Base-by-base conservation (phyloP, 495 filamentous ascomycete species). In the Annulohypoxylon moriforme region DNA sequence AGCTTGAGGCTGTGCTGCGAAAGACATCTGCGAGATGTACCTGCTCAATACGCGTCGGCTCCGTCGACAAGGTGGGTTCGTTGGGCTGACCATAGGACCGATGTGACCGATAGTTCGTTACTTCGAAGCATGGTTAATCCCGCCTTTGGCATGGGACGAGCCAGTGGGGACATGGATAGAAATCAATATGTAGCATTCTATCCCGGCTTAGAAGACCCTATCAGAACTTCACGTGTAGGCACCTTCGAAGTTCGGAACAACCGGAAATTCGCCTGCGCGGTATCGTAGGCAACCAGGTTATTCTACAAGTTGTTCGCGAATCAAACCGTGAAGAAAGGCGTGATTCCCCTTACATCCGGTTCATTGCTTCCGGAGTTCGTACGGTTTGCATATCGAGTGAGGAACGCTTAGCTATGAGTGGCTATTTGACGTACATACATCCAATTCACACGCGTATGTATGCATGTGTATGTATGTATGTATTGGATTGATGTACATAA, bases 151-250 rank as follows among this genome's bases (percentile, higher is more conserved):
- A 56, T 20, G 47, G 49, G 56, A 33, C 40, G 53, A 50, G 18
- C 58, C 69, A 72, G 64, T 72, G 64, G 34, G 58, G 58, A 18
- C 14, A 11, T 49, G 27, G 46, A 46, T 44, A 59, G 25, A 24
- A 72, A 72, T 67, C 52, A 67, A 60, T 31, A 58, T 13, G 69
- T 71, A 56, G 58, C 58, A 71, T 71, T 67, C 42, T 44, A 8
- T 62, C 31, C 62, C 47, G 55, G 47, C 18, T 24, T 38, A 3
- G 31, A 27, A 29, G 25, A 52, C 33, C 68, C 63, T 71, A 71
- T 66, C 57, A 58, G 16, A 58, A 33, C 57, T 71, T 72, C 69
- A 64, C 64, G 63, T 72, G 64, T 52, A 67, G 44, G 22, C 50
- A 31, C 14, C 16, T 10, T 56, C 10, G 50, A 63, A 36, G n/a